Base-by-base conservation (phyloP, 768 basidiomycete genomes). In the Podaxis pistillaris region DNA sequence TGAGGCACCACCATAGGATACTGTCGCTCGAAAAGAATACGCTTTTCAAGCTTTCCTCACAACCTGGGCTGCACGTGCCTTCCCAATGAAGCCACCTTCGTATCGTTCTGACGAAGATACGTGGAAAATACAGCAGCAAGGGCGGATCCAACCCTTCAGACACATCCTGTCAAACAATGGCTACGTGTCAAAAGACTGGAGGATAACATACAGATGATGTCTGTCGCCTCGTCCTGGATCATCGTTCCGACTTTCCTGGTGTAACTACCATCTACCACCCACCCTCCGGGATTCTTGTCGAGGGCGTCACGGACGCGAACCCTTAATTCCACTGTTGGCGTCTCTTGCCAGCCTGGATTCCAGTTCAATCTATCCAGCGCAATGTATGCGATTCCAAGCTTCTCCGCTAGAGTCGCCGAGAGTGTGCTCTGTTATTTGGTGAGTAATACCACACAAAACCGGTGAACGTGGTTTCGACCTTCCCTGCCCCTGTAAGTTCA, bases 81-180 rank as follows among this genome's bases (percentile, higher is more conserved):
- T 57, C 40, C 22, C 78, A 63, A 0, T 76, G 55, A 9, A 81
- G 53, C 11, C 85, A 62, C 22, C 86, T 79, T 62, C 75, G 68
- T n/a, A 86, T 67, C 0, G 87, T 89, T 52, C 88, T 78, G 58
- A 75, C 65, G 63, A 82, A 68, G 26, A 88, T 66, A 15, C 88
- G 84, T 22, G 88, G 86, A 58, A 89, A 78, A 73, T 89, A 90
- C 9, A 83, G 71, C 8, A 74, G 17, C 37, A 89, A 73, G 12
- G 88, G 89, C 7, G 87, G 87, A 65, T 89, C 87, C 22, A 90
- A 74, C 89, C 89, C 88, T 90, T 60, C 13, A 40, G 22, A 22
- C 15, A 33, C 15, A 49, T n/a, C 2, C 26, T 53, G 33, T 37
- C 37, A 28, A 54, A 17, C 33, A 0, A 22, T 38, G 51, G 1